Base-by-base conservation (phyloP, 2,329 filamentous ascomycete genomes). In the Parastagonospora nodorum region DNA sequence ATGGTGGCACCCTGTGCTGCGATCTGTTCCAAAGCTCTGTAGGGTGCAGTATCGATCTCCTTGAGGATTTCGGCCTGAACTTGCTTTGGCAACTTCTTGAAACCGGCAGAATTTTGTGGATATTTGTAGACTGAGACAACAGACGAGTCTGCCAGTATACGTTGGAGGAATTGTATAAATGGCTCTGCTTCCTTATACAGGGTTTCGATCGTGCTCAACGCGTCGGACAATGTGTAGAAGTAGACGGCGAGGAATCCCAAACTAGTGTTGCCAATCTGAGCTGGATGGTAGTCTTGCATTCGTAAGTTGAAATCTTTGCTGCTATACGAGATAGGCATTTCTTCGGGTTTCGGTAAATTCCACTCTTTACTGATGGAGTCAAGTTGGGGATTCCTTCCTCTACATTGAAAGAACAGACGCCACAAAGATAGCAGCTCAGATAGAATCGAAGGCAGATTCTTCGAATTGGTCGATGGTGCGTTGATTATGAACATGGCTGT, bases 401-500 rank as follows among this genome's bases (percentile, higher is more conserved):
- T 61, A 42, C 58, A 64, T 40, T 72, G 68, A 43, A 73, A 71
- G 48, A 72, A 67, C 14, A 73, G 42, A 15, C 59, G 62, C 69
- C 69, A 74, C 7, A 73, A 47, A 4, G 67, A 66, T 8, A 71
- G 32, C 2, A 74, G 57, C 53, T 74, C 71, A 4, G 41, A 36
- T 2, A 70, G 48, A 33, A 70, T 42, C 4, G 50, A 45, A 19
- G 65, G 57, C 10, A 67, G 29, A 29, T 58, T 49, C 32, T 48
- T 53, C n/a, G 44, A 30, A 8, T 37, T 33, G 12, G 46, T 24
- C 9, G 50, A 39, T 7, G 31, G 28, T 8, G 29, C 41, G 10
- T 60, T 59, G 15, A 61, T 50, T 6, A 57, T 50, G 31, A 44
- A 37, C 19, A 72, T 56, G 2, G 63, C 50, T 33, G 68, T 47